Conservation (phyloP, 2,329 filamentous ascomycete genomes). For the Cladosporium austrohemisphaericum region DNA sequence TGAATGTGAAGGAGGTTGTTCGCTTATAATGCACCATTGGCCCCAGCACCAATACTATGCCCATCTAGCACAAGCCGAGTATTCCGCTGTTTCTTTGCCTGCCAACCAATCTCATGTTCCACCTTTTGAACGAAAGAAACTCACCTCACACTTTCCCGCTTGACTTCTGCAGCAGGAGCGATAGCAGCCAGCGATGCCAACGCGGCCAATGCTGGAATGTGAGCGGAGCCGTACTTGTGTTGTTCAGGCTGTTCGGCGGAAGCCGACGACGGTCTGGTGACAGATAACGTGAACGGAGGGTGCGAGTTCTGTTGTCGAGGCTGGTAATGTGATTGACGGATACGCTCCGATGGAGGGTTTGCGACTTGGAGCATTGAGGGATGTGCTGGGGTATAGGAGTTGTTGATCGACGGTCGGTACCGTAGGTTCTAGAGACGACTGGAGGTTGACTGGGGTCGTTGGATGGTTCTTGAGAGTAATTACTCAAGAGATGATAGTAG, state of each 20-base stretch:
- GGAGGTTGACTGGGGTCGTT: too few species aligned
- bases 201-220: slow-evolving; percentile 52
- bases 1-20: too few species aligned
- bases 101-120: not conserved
- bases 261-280: slow-evolving; percentile 41
- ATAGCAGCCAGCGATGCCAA: slow-evolving; percentile 46
- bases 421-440: not conserved
- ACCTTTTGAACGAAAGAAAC: not conserved
- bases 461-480: too few species aligned
- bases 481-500: too few species aligned
- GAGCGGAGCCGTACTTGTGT: slow-evolving; percentile 33
- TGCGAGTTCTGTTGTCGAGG: slow-evolving; percentile 9
- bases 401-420: not conserved
- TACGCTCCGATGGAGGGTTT: slow-evolving; percentile 11
- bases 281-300: slow-evolving; percentile 9
- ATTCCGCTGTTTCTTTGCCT: too few species aligned
- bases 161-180: slow-evolving; percentile 9
- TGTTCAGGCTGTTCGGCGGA: slow-evolving; percentile 52
- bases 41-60: too few species aligned
- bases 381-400: not conserved
- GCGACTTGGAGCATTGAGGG: slow-evolving; percentile 13
- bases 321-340: slow-evolving; percentile 5
- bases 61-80: too few species aligned
- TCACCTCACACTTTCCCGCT: slow-evolving; percentile 9
- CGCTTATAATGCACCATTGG: too few species aligned